Conservation (phyloP, 2,329 filamentous ascomycete genomes). For the Lanzia echinophila region DNA sequence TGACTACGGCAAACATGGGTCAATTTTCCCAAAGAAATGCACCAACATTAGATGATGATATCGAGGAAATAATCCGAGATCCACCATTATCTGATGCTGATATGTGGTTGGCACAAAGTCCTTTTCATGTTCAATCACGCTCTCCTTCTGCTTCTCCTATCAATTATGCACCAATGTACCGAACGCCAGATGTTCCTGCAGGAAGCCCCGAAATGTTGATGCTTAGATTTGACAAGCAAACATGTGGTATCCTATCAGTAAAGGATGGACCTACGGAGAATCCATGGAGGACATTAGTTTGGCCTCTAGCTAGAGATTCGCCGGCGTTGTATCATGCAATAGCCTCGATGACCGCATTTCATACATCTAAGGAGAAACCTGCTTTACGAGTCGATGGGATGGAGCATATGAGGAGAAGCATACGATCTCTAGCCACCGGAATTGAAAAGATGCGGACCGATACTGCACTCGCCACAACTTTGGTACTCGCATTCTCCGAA, state of each 20-base stretch:
- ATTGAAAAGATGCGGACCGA: constrained; percentile 59
- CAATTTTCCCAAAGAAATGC: constrained; percentile 22
- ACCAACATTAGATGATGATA: constrained; percentile 37
- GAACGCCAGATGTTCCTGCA: constrained; percentile 41
- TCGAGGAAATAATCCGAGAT: constrained; percentile 49
- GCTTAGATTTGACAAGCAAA: constrained; percentile 56
- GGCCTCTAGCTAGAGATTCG: constrained; percentile 58
- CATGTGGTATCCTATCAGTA: constrained; percentile 63
- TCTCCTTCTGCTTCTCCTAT: constrained; percentile 17
- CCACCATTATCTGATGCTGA: constrained; percentile 21
- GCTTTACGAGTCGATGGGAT: constrained; percentile 55
- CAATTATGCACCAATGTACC: constrained; percentile 32
- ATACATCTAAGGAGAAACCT: constrained; percentile 52
- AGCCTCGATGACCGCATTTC: constrained; percentile 62
- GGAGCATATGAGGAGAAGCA: constrained; percentile 61
- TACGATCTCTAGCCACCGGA: constrained; percentile 50
- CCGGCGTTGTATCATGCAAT: constrained; percentile 63
- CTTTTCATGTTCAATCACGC: constrained; percentile 19
- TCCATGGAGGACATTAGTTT: constrained; percentile 64
- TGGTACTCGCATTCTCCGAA: constrained; percentile 62
- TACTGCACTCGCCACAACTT: constrained; percentile 61
- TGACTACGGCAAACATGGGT: constrained; percentile 19
- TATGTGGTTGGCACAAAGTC: constrained; percentile 23
- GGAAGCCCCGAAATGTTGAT: constrained; percentile 55
- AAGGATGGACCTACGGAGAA: constrained; percentile 65